Base-by-base conservation (phyloP, 192 early-diverging fungal genomes). In the Coemansia sp. region DNA sequence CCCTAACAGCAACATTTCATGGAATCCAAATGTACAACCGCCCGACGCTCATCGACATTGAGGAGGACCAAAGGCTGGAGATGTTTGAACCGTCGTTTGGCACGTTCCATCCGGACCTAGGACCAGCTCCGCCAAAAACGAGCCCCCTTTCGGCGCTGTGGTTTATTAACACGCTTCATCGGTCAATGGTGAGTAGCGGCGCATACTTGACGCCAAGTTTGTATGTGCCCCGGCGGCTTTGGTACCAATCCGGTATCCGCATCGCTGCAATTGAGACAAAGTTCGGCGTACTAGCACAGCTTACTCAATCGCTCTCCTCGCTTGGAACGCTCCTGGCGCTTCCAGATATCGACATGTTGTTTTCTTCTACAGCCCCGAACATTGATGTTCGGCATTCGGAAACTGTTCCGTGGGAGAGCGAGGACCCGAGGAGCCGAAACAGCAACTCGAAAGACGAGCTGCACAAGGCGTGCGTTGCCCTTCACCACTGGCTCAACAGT, bases 61-160 rank as follows among this genome's bases (percentile, higher is more conserved):
- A 83, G 53, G 80, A 83, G 59, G 79, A 83, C 46, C 80, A 83
- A 67, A 71, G 80, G 23, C 51, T 70, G 24, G 80, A 83, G 45
- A 74, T 83, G 80, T 74, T 77, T 68, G 80, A 83, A n/a, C 75
- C 75, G 16, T 70, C 75, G 10, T 83, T 83, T 68, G 80, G 75
- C 51, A 83, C 80, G 15, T 83, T 77, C 66, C 80, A 83, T 44
- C 34, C 48, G 11, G 80, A 77, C 21, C 43, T 83, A 18, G 80
- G 80, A 8, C 68, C 80, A 20, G 62, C 80, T 16, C 80, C 80
- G 58, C 75, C 69, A 52, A 83, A 77, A 51, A 62, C 75, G 18
- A 83, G 75, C 49, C 73, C 84, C 5, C 67, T 85, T 46, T 78
- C 72, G 44, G 41, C 84, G 30, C 60, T 85, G 21, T 85, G 84